phyloP scores from a whole-genome alignment of 148 eudicot genomes.

The Hydrangea macrophylla region DNA sequence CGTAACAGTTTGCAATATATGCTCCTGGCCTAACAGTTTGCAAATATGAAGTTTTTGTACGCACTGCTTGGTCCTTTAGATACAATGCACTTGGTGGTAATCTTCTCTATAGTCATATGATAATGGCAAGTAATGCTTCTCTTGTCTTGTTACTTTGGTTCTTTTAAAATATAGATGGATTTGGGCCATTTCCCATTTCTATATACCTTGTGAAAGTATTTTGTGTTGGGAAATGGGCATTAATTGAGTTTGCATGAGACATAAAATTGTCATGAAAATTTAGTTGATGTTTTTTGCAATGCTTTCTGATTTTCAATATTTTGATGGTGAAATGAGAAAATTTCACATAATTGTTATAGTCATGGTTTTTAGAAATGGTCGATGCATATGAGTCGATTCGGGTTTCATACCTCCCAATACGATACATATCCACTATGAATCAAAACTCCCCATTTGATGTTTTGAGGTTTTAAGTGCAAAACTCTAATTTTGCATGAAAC shows the following conservation, averaged over 20 bases:
- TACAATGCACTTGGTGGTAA: background rate
- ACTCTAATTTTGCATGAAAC: no score
- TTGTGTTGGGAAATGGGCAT: background rate
- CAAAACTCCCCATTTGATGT: no score
- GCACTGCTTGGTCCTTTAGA: background rate
- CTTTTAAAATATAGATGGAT: background rate
- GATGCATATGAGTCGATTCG: no score
- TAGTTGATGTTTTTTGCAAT: no score
- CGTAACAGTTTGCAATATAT: background rate
- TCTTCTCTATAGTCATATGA: slow-evolving; percentile 5
- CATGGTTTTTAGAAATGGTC: no score
- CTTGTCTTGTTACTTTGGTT: background rate
- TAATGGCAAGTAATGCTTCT: background rate
- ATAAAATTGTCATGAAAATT: no score
- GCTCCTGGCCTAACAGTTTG: background rate
- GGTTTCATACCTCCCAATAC: no score
- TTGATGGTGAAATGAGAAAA: no score
- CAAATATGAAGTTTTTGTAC: background rate
- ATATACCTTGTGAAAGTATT: background rate
- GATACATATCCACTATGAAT: no score
- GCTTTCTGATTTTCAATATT: no score
- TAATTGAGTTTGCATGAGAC: background rate
- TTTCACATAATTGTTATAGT: no score
- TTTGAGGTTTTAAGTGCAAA: no score
- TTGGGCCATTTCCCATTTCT: background rate